phyloP scores from a whole-genome alignment of 2,329 filamentous ascomycete genomes.

The Teratosphaeria nubilosa region DNA sequence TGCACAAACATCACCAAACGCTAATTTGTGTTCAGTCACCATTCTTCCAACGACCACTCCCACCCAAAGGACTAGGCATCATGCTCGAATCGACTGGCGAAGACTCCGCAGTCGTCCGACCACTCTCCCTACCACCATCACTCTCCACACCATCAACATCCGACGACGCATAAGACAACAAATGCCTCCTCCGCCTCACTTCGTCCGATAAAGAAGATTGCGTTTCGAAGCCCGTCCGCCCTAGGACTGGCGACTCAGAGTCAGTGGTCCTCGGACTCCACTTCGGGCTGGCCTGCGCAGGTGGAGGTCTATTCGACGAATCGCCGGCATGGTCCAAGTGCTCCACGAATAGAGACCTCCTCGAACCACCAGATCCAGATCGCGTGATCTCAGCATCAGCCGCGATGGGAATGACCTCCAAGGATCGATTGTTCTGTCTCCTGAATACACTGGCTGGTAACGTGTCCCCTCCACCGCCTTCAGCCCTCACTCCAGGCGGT shows the following conservation, averaged over 20 bases:
- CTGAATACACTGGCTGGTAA: constrained; percentile 6
- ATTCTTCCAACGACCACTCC: neutral
- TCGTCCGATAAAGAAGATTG: constrained; percentile 7
- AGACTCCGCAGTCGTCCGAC: neutral
- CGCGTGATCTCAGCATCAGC: constrained; percentile 4
- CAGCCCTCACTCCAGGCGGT: constrained; percentile 1
- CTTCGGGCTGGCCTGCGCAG: neutral
- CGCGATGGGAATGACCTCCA: constrained; percentile 8
- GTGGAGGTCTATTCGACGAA: constrained; percentile 4
- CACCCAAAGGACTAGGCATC: neutral
- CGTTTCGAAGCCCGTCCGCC: constrained; percentile 2
- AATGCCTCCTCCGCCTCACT: constrained; percentile 11
- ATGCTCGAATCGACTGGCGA: neutral
- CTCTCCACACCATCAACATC: neutral
- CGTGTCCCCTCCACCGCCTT: neutral
- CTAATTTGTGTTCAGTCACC: neutral
- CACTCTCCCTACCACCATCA: neutral
- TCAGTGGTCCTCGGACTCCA: constrained; percentile 1
- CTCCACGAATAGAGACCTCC: neutral
- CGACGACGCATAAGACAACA: constrained; percentile 10
- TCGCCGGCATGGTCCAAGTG: constrained; percentile 4
- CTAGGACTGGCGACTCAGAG: constrained; percentile 15
- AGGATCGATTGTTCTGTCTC: neutral
- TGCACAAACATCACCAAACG: neutral
- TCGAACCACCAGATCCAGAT: neutral